Evolutionary conservation across 371 early-diverging fungal species (phyloP), one percentile per base, ranked within the genome.

Genomic region (Circinella umbellata): DNA sequence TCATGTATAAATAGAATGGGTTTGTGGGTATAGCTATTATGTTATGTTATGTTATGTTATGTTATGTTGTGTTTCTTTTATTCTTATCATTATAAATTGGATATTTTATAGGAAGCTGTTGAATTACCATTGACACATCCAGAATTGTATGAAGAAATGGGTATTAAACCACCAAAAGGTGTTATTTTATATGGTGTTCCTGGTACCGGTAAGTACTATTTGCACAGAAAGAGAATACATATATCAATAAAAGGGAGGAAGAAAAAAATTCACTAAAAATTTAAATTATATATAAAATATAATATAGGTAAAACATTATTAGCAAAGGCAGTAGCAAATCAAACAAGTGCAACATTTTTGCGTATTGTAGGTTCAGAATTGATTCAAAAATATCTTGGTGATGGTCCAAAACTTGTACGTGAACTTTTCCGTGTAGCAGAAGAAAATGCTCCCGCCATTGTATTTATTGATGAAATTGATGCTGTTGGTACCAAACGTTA

Each of bases 381-480:
- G 72, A 99, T 99, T 83, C 99, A 99, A 86, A 99, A 99, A 89
- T 99, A 99, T 79, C 90, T 99, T 39, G 99, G 99, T 73, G 99
- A 99, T 74, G 99, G 99, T 8, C 99, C 99, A 42, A 99, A 99
- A 79, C 91, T 99, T 57, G 99, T 99, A 9, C 93, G 99, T 67
- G 99, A 99, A 83, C 82, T 99, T 13, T 99, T 99, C 91, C 88
- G 98, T 64, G 96, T 99, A 3, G 99, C 99, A 10, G 98, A 99
- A 76, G 96, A 98, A 75, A 93, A 99, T 78, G 98, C 99, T 17
- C 99, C 99, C 9, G 93, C 98, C 13, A 99, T 99, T 83, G 98
- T 99, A 35, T 99, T 99, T 82, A 99, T 99, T 81, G 99, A 99
- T 83, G 99, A 99, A 88, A 99, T 99, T 71, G 99, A 99, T 84